phyloP scores from a whole-genome alignment of 306 rosid genomes.

The Acacia melanoxylon region DNA sequence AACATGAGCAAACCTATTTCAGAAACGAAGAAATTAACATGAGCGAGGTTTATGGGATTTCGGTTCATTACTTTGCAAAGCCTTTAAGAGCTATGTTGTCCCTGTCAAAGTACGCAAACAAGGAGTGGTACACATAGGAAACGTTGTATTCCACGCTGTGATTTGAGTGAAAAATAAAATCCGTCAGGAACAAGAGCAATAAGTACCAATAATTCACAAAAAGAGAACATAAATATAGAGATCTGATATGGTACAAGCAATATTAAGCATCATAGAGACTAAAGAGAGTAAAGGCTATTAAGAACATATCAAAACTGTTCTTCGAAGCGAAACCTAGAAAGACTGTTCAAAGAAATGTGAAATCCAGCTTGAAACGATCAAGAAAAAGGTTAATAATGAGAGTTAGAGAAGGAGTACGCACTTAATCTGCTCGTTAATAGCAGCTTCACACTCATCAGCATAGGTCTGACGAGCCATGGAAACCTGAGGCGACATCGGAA shows the following conservation, averaged over 20 bases:
- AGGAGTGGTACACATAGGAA: conserved; percentile 63
- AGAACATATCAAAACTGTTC: background rate
- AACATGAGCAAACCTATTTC: background rate
- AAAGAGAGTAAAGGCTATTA: background rate
- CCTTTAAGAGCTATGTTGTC: conserved; percentile 62
- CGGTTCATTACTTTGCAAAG: conserved; percentile 48
- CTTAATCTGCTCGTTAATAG: conserved; percentile 55
- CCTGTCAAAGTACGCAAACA: conserved; percentile 68
- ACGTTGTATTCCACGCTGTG: conserved; percentile 60
- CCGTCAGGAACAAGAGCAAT: conserved; percentile 4
- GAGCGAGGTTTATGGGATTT: background rate
- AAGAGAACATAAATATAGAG: background rate
- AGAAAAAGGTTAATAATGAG: background rate
- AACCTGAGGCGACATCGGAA: conserved; percentile 43
- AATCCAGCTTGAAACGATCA: background rate
- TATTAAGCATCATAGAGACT: background rate
- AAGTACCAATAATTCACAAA: background rate
- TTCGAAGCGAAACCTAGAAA: background rate
- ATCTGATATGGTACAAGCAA: background rate
- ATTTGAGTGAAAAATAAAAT: background rate
- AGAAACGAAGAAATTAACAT: conserved; percentile 5
- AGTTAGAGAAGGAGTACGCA: conserved; percentile 12
- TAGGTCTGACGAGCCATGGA: conserved; percentile 50
- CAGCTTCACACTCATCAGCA: conserved; percentile 43
- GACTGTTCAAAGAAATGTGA: background rate